Evolutionary conservation across 257 asterid genomes (phyloP).

Genomic region (Solanum arcanum): DNA sequence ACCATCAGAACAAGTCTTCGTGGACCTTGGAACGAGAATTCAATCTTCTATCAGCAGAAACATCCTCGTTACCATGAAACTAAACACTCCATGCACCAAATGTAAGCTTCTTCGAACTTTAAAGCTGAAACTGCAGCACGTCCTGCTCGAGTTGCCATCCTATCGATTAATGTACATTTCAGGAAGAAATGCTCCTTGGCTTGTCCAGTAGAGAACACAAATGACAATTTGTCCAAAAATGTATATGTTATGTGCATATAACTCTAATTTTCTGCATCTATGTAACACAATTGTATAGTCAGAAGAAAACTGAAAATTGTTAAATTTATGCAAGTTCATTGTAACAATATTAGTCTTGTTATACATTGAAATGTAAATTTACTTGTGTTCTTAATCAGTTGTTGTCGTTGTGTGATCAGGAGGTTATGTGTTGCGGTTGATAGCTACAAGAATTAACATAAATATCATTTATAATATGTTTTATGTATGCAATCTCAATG

Average conservation of each 20-base stretch:
- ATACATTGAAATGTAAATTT: background rate
- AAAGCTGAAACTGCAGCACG: background rate
- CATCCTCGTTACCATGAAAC: background rate
- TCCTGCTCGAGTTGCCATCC: background rate
- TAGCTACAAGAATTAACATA: background rate
- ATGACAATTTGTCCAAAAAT: background rate
- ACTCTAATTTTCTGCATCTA: background rate
- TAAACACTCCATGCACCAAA: background rate
- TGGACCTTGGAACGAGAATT: conserved; percentile 75
- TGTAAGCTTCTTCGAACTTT: background rate
- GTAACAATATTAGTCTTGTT: background rate
- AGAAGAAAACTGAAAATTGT: background rate
- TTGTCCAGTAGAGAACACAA: background rate
- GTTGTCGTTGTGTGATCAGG: background rate
- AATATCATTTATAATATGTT: no score
- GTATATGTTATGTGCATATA: background rate
- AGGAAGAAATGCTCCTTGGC: background rate
- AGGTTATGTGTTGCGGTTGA: background rate
- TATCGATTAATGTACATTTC: background rate
- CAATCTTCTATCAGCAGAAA: conserved; percentile 40
- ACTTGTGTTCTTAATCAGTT: background rate
- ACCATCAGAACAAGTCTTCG: conserved; percentile 56
- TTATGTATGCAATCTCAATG: no score
- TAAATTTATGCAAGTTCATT: background rate
- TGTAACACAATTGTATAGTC: background rate